Conservation (phyloP, 495 filamentous ascomycete species). For the Penicillium diatomitis region DNA sequence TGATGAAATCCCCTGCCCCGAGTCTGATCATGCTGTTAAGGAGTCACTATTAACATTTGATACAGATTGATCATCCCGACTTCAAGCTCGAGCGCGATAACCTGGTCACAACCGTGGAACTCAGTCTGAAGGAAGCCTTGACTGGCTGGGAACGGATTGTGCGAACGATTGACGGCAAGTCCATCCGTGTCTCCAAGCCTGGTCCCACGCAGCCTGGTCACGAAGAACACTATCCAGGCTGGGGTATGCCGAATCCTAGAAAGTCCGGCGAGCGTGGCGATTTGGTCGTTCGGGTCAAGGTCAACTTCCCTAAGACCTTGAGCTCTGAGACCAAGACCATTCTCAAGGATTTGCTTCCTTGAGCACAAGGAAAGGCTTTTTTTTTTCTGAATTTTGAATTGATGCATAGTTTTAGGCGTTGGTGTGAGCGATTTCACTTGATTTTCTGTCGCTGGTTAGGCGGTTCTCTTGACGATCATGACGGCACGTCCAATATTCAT, state of each 20-base stretch:
- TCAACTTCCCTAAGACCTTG: constrained; percentile 77
- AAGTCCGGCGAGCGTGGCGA: constrained; percentile 76
- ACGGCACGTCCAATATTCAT: background rate
- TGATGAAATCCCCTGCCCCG: background rate
- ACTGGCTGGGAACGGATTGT: constrained; percentile 89
- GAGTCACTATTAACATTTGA: constrained; percentile 13
- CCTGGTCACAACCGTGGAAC: constrained; percentile 62
- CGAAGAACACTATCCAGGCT: constrained; percentile 68
- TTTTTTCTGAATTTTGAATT: constrained; percentile 17
- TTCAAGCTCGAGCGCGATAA: constrained; percentile 84
- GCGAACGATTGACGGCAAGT: constrained; percentile 87
- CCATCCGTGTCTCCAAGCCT: constrained; percentile 60
- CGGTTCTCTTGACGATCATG: constrained; percentile 7
- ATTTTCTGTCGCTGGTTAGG: background rate
- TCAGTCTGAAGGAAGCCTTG: constrained; percentile 92
- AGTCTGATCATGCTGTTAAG: background rate
- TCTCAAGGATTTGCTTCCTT: constrained; percentile 63
- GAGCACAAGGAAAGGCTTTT: background rate
- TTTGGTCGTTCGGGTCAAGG: constrained; percentile 81
- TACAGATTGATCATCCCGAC: constrained; percentile 70
- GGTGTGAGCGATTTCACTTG: constrained; percentile 7
- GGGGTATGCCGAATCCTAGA: constrained; percentile 90
- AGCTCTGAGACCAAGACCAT: constrained; percentile 65
- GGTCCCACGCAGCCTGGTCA: constrained; percentile 80
- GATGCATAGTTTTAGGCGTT: constrained; percentile 16